Evolutionary conservation across 345 rosid species (phyloP).

Genomic region (Arabis hirsuta): DNA sequence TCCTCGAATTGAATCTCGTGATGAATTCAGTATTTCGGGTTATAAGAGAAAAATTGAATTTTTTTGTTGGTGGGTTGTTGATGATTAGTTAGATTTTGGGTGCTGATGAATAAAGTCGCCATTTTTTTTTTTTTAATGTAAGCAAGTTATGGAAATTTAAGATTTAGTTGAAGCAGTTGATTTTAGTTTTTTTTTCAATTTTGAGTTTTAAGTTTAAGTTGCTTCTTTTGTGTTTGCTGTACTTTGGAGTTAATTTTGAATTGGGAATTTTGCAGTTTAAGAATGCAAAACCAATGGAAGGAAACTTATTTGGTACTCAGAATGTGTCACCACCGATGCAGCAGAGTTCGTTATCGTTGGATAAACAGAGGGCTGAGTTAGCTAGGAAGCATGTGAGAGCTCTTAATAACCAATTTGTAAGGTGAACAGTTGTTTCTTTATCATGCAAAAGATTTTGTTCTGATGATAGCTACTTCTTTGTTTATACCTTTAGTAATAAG

Average conservation of each 20-base stretch:
- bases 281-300: constrained; percentile 68
- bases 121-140: background rate
- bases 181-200: background rate
- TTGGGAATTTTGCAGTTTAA: constrained; percentile 54
- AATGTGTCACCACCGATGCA: constrained; percentile 61
- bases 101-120: constrained; percentile 25
- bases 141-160: background rate
- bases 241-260: background rate
- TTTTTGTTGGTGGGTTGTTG: background rate
- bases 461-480: background rate
- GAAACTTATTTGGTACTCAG: constrained; percentile 57
- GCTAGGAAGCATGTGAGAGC: constrained; percentile 88
- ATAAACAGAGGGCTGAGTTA: constrained; percentile 65
- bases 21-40: constrained; percentile 8
- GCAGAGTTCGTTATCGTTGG: constrained; percentile 49
- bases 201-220: background rate
- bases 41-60: background rate
- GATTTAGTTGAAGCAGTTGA: background rate
- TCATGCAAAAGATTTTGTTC: background rate
- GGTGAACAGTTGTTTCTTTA: constrained; percentile 50
- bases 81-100: background rate
- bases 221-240: background rate
- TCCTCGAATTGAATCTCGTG: constrained; percentile 29
- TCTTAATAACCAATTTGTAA: constrained; percentile 91
- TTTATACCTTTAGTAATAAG: background rate